Percentiles rank a stretch among this genome's conserved stretches.
These are phyloP conservation scores for Dactylellina sp. DNA, from an alignment of 2,329 filamentous ascomycete genomes.

Conservation along the genomic window DNA sequence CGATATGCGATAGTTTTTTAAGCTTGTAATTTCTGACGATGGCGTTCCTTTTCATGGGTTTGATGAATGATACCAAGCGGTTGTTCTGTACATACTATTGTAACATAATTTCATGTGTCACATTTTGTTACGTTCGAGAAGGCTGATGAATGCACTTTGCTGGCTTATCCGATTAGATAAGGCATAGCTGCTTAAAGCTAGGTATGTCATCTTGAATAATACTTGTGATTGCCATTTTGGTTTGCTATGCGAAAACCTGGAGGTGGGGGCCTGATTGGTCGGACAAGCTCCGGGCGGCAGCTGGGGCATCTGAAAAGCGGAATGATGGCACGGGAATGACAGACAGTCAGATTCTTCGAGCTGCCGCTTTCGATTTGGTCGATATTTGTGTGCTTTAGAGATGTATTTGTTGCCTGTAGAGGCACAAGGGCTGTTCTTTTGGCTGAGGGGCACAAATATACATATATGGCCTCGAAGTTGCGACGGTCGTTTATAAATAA, in stretches of 20 bases:
- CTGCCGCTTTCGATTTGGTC: no score
- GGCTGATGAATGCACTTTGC: no score
- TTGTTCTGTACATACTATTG: background rate
- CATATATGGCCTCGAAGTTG: no score
- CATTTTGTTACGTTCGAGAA: no score
- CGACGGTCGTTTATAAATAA: no score
- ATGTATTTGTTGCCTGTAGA: no score
- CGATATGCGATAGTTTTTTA: constrained; percentile 7
- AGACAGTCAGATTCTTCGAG: no score
- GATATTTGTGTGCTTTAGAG: no score
- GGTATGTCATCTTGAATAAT: background rate
- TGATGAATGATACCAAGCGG: constrained; percentile 29
- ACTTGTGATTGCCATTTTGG: constrained; percentile 22
- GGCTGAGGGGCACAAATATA: no score
- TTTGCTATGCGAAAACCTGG: background rate
- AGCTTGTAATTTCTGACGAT: constrained; percentile 10
- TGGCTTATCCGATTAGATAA: background rate
- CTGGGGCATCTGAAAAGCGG: background rate
- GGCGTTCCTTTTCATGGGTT: constrained; percentile 20
- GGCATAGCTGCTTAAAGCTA: background rate
- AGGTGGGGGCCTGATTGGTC: constrained; percentile 14
- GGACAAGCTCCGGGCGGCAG: background rate
- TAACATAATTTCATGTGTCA: no score
- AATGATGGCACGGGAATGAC: constrained; percentile 1
- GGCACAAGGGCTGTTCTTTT: no score